phyloP scores from a whole-genome alignment of 768 basidiomycete genomes.

The Lenzites betulinus region DNA sequence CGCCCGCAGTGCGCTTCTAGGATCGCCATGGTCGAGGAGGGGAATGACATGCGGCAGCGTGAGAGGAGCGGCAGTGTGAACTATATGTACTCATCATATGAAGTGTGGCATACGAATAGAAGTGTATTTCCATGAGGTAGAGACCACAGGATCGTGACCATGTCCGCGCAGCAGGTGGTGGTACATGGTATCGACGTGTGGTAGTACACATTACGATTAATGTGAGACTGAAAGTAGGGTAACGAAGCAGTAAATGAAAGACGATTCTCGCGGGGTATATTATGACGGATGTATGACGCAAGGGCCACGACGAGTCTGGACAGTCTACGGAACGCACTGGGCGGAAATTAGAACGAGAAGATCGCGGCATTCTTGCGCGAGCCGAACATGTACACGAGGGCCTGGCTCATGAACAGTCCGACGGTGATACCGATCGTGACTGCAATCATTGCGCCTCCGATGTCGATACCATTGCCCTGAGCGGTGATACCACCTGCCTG shows the following conservation, averaged over 20 bases:
- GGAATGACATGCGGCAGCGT: background rate
- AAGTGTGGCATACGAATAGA: constrained; percentile 3
- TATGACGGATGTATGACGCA: background rate
- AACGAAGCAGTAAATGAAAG: background rate
- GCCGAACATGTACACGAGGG: constrained; percentile 86
- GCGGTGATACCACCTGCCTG: constrained; percentile 85
- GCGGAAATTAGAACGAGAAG: constrained; percentile 66
- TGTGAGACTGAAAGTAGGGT: background rate
- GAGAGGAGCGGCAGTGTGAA: constrained; percentile 1
- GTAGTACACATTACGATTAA: background rate
- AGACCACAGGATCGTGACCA: constrained; percentile 1
- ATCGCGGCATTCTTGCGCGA: constrained; percentile 81
- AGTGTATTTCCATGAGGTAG: constrained; percentile 3
- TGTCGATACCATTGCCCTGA: constrained; percentile 79
- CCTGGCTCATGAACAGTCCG: constrained; percentile 86
- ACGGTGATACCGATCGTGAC: constrained; percentile 91
- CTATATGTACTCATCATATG: constrained; percentile 7
- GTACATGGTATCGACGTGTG: background rate
- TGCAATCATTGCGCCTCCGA: constrained; percentile 86
- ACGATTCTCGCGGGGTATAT: background rate
- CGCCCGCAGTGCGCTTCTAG: constrained; percentile 89
- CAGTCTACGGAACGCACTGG: background rate
- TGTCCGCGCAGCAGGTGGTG: background rate
- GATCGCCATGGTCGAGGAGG: background rate
- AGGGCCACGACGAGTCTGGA: background rate